A percentile compares a stretch with the other conserved stretches of the same genome.
Conservation (phyloP, 345 rosid genomes). For the Rubroshorea leprosula region DNA sequence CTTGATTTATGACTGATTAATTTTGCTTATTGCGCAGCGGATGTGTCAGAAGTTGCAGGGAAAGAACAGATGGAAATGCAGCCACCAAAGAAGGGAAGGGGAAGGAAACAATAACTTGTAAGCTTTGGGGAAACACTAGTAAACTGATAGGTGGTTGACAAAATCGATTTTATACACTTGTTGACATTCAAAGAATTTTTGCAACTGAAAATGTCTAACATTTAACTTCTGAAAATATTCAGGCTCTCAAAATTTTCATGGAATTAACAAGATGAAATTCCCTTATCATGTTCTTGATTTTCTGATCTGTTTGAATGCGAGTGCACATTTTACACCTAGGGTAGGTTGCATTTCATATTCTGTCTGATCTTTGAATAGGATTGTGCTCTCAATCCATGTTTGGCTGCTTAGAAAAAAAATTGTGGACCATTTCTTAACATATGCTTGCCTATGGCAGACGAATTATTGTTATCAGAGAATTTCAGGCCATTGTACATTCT, state of each 20-base stretch:
- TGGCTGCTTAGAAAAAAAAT: not conserved
- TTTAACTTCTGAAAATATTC: no score
- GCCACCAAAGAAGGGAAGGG: constrained; percentile 71
- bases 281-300: no score
- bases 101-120: constrained; percentile 63
- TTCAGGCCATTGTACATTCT: no score
- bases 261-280: no score
- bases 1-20: not conserved
- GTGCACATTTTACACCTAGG: no score
- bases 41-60: constrained; percentile 47
- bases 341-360: not conserved
- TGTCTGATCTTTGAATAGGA: not conserved
- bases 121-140: no score
- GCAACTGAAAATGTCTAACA: no score
- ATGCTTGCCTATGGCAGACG: not conserved
- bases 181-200: no score
- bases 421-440: constrained; percentile 4
- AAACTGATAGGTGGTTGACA: no score
- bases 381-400: not conserved
- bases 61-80: constrained; percentile 65
- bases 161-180: no score
- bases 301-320: no score
- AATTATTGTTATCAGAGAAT: not conserved
- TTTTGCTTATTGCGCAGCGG: not conserved
- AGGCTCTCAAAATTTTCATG: no score